Evolutionary conservation across 441 rosid genomes (phyloP), one percentile per base, ranked within the genome.

Genomic region (Eutrema salsugineum): DNA sequence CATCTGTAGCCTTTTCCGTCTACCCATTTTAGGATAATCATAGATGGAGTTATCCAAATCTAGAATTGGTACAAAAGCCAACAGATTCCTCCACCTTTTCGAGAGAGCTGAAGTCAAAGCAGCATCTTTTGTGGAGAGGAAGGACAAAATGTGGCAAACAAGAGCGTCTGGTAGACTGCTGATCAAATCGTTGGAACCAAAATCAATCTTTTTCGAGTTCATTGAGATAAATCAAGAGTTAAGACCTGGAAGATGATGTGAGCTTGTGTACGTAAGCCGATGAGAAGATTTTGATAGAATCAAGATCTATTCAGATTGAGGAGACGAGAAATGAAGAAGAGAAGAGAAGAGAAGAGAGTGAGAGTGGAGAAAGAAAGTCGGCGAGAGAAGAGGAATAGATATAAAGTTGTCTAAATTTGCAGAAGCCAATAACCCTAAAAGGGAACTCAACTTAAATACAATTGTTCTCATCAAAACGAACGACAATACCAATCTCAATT

Each of bases 111-210:
- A 59, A 8, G 68, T 73, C 19, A 16, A 49, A 66, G 68, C 78
- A 11, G 72, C 72, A 6, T 73, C 72, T 6, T 12, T 73, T 15
- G 72, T 73, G 33, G 78, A 8, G 19, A 73, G 78, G 67, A 73
- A 73, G 0, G 78, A 73, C 59, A 73, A 14, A 2, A 73, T 51
- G 20, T 66, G 72, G 30, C 68, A 32, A 44, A 73, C 0, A 2
- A 66, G 55, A 0, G 65, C 68, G 10, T 73, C 78, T 19, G 67
- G 72, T 58, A 73, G 58, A n/a, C 3, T 44, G 9, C 68, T 73
- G 32, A 73, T 49, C 0, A 50, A 8, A 8, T 66, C 78, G 36
- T 19, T 40, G 12, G 67, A 57, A 3, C 72, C 67, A 19, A 0
- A 1, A 5, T 40, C 58, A 47, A 49, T 48, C 54, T 39, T 58